Evolutionary conservation across 2,329 filamentous ascomycete genomes (phyloP), one percentile per base, ranked within the genome.

Genomic region (Cercospora citrullina): DNA sequence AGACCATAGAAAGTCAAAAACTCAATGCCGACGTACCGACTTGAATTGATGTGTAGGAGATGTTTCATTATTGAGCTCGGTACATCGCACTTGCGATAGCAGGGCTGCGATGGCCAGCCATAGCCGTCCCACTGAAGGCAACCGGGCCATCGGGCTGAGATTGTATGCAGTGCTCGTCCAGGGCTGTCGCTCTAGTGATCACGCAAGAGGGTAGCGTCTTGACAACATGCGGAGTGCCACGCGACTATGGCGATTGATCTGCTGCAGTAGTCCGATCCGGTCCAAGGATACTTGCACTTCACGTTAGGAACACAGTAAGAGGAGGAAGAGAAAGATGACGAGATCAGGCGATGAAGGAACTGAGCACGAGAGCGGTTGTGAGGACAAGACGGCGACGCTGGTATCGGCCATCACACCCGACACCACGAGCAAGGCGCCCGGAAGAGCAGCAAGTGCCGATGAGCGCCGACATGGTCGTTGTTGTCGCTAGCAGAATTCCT

Each of bases 11-110:
- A 64, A 42, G 21, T 36, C 21, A 18, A 39, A 42, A 64, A 33
- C 30, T 36, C 26, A 30, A 36, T 57, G 8, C 26, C 8, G 42
- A 70, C 75, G 64, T 76, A 78, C 77, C 66, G 77, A 78, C 69
- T 75, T 77, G 72, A 79, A 79, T 59, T 75, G 73, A 66, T 73
- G 72, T 30, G 76, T 78, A n/a, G 77, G 77, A 62, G 76, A 78
- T 8, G 77, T 79, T 14, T 72, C 71, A 62, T 79, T 79, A 63
- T 75, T 74, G 26, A 77, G 69, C 55, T 77, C 70, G 45, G 72
- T 75, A 33, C 30, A 51, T 14, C 63, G 69, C 18, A 30, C 9
- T 26, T 10, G 30, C 21, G n/a, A 26, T 4, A 57, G 26, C 18
- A 58, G 21, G 4, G 51, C 2, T 30, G 48, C n/a, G 14, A 63